A percentile compares a stretch with the other conserved stretches of the same genome.
These are phyloP conservation scores for Melocanna baccifera DNA, from an alignment of 176 grass and related monocot genomes.

Conservation along the genomic window DNA sequence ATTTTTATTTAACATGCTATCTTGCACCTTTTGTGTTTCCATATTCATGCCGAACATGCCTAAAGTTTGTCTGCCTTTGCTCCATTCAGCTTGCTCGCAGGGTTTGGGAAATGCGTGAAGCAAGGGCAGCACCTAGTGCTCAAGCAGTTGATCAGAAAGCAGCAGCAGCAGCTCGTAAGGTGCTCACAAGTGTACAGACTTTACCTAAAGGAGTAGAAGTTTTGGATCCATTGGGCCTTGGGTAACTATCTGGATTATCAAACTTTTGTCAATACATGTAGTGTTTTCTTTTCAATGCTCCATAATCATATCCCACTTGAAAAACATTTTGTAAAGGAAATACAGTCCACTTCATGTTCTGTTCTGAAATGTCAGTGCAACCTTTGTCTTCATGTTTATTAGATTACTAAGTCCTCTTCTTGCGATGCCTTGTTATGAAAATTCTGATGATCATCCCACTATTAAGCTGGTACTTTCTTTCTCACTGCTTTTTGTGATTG, in stretches of 20 bases:
- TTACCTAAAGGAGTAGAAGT: conserved; percentile 97
- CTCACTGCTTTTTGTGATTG: neutral
- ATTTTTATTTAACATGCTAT: conserved; percentile 9
- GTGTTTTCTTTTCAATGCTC: neutral
- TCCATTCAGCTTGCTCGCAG: conserved; percentile 73
- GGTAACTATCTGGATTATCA: conserved; percentile 55
- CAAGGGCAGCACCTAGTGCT: conserved; percentile 64
- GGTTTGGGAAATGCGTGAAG: conserved; percentile 97
- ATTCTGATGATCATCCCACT: neutral
- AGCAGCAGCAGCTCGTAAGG: conserved; percentile 59
- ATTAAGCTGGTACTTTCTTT: neutral
- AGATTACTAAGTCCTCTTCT: neutral
- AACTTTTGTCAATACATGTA: neutral
- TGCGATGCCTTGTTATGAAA: neutral
- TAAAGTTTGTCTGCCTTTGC: conserved; percentile 27
- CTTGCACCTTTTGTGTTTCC: conserved; percentile 12
- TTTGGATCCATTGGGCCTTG: conserved; percentile 94
- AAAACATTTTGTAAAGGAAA: conserved; percentile 13
- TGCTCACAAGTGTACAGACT: conserved; percentile 68
- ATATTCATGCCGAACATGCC: conserved; percentile 12
- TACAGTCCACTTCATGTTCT: neutral
- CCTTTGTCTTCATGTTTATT: neutral
- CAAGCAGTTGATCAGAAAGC: conserved; percentile 78
- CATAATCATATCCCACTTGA: neutral
- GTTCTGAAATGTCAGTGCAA: neutral